Percentiles rank a stretch among this genome's conserved stretches.
phyloP scores from a whole-genome alignment of 2,329 filamentous ascomycete genomes.

The Aspergillus neotritici region DNA sequence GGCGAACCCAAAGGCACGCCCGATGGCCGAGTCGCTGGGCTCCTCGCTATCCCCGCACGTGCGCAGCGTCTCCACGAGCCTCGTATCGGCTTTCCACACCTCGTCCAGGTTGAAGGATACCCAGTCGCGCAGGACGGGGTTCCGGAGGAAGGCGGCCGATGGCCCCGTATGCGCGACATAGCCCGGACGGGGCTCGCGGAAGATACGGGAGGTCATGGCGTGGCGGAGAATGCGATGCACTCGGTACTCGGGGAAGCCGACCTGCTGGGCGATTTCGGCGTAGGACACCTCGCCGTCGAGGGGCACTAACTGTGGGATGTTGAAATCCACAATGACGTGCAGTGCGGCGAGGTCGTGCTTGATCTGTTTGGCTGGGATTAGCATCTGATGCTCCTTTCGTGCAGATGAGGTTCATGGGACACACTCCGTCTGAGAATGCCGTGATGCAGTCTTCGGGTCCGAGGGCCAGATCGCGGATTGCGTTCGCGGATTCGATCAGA shows the following conservation, averaged over 20 bases:
- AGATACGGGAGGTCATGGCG: conserved; percentile 54
- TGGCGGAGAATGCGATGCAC: conserved; percentile 44
- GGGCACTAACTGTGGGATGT: conserved; percentile 26
- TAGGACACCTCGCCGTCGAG: conserved; percentile 19
- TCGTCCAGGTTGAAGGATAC: conserved; percentile 45
- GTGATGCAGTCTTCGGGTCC: too few species aligned
- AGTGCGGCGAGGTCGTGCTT: too few species aligned
- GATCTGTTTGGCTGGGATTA: too few species aligned
- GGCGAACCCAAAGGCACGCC: too few species aligned
- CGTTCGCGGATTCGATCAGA: too few species aligned
- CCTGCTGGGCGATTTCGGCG: conserved; percentile 19
- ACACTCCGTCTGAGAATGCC: too few species aligned
- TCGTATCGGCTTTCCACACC: conserved; percentile 11
- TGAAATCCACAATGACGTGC: too few species aligned
- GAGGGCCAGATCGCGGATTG: too few species aligned
- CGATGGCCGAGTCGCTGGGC: conserved; percentile 20
- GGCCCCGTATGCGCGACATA: conserved; percentile 52
- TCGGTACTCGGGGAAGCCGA: conserved; percentile 18
- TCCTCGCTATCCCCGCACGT: conserved; percentile 15
- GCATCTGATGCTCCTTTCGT: too few species aligned
- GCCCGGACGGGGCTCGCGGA: conserved; percentile 48
- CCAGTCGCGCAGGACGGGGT: conserved; percentile 40
- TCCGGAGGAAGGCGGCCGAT: conserved; percentile 42
- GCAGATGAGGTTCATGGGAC: too few species aligned
- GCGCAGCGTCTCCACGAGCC: conserved; percentile 17